Evolutionary conservation across 2,329 filamentous ascomycete genomes (phyloP).

Genomic region (Trichoderma arundinaceum): DNA sequence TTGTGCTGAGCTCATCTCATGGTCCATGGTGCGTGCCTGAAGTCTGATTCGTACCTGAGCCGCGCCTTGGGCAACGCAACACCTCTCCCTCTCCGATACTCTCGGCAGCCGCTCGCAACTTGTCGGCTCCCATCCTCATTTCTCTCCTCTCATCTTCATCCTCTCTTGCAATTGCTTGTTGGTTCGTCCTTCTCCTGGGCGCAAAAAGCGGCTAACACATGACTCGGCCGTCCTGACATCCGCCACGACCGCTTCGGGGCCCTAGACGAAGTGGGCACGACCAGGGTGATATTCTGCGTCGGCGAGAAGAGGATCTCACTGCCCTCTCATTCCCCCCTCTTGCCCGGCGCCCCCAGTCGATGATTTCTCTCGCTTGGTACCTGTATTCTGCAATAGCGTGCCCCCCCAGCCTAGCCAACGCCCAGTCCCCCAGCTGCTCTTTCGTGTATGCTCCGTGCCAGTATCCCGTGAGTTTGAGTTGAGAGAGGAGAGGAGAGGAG

Average conservation of each 20-base stretch:
- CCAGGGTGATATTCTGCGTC: constrained; percentile 17
- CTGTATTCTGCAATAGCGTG: constrained; percentile 3
- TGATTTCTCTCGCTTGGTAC: constrained; percentile 16
- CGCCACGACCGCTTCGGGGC: constrained; percentile 21
- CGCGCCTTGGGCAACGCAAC: neutral
- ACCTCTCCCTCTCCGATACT: neutral
- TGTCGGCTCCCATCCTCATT: neutral
- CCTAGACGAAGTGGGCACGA: constrained; percentile 23
- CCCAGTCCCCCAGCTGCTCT: constrained; percentile 13
- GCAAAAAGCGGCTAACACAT: constrained; percentile 28
- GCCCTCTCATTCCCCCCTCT: neutral
- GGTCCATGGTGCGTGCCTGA: constrained; percentile 1
- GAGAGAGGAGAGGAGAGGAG: constrained; percentile 17
- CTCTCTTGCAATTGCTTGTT: neutral
- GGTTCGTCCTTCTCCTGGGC: constrained; percentile 18
- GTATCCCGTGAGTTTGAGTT: constrained; percentile 5
- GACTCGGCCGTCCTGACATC: constrained; percentile 22
- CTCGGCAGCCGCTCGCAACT: neutral
- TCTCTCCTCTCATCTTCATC: neutral
- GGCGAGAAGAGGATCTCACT: constrained; percentile 21
- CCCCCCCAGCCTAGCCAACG: constrained; percentile 5
- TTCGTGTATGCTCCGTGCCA: constrained; percentile 20
- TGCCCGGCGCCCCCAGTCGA: constrained; percentile 18
- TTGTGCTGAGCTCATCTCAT: neutral
- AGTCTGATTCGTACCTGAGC: neutral